Evolutionary conservation across 2,329 filamentous ascomycete species (phyloP), one percentile per base, ranked within the genome.

Genomic region (Venturia aucupariae): DNA sequence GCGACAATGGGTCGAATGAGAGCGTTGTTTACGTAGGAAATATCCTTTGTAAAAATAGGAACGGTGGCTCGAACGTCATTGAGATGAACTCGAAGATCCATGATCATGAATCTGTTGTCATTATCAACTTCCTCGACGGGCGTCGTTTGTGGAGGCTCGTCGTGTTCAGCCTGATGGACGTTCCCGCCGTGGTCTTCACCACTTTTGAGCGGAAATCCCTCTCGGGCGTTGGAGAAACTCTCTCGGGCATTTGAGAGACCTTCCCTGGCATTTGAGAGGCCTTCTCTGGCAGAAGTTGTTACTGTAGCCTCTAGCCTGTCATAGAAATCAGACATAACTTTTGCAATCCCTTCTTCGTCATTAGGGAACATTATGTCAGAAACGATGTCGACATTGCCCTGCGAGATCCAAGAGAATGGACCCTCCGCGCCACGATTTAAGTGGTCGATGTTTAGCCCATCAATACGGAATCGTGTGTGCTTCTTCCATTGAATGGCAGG

Each of bases 271-370:
- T 39, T 27, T 2, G 59, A 32, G 30, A 42, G 11, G 59, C 59
- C 35, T 27, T 42, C 30, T 38, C 68, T 89, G 86, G 35, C 86
- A 84, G 72, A 91, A 32, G 88, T 86, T 1, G 88, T 91, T 27
- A 97, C 92, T 0, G 92, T 92, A 54, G 94, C 92, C 76, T 99
- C 94, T 72, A 99, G 85, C 67, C 91, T 90, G 74, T 97, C 93
- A 75, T 97, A 97, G 71, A 99, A 92, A 72, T 97, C 92, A n/a
- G 89, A 88, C 84, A 99, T 90, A 57, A 97, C 92, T 74, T 97
- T 97, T 30, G 88, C 89, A 64, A 99, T 87, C 67, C 92, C 90
- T 67, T 93, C 92, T 66, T 96, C 90, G 64, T 97, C 94, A 39
- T 86, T 86, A 0, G 94, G 94, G 67, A 99, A 90, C 86, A 96